Percentiles rank a stretch among this genome's conserved stretches.
phyloP scores from a whole-genome alignment of 1,139 yeast genomes.

The Diutina siamensis region DNA sequence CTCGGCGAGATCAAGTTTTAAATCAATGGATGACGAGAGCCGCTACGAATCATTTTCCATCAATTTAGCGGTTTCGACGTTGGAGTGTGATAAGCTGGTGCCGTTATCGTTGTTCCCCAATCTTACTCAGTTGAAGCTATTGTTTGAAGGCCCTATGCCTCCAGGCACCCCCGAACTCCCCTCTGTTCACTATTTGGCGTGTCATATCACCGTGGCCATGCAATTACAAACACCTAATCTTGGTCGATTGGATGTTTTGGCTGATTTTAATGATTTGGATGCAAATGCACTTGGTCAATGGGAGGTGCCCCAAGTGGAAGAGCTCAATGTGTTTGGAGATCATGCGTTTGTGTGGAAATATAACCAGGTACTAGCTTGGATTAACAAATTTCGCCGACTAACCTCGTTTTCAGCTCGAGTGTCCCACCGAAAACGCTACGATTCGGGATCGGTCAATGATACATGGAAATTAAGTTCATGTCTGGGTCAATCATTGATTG shows the following conservation, averaged over 20 bases:
- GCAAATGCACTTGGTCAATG: neutral
- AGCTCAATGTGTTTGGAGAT: neutral
- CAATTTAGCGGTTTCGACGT: neutral
- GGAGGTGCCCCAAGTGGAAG: neutral
- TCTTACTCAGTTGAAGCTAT: neutral
- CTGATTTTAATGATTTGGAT: neutral
- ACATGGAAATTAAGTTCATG: neutral
- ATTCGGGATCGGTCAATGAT: neutral
- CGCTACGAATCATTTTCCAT: neutral
- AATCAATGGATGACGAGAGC: neutral
- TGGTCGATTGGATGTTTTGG: neutral
- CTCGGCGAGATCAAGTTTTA: neutral
- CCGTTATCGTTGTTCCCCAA: neutral
- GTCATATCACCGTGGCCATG: neutral
- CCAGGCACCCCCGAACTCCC: neutral
- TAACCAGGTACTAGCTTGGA: neutral
- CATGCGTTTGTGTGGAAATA: neutral
- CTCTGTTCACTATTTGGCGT: neutral
- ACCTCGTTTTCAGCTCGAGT: neutral
- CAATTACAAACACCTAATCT: neutral
- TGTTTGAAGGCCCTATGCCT: neutral
- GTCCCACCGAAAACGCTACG: neutral
- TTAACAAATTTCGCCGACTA: neutral
- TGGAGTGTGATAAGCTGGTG: slow-evolving; percentile 1
- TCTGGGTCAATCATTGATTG: neutral